Evolutionary conservation across 2,329 filamentous ascomycete genomes (phyloP).

Genomic region (Ciborinia camelliae): DNA sequence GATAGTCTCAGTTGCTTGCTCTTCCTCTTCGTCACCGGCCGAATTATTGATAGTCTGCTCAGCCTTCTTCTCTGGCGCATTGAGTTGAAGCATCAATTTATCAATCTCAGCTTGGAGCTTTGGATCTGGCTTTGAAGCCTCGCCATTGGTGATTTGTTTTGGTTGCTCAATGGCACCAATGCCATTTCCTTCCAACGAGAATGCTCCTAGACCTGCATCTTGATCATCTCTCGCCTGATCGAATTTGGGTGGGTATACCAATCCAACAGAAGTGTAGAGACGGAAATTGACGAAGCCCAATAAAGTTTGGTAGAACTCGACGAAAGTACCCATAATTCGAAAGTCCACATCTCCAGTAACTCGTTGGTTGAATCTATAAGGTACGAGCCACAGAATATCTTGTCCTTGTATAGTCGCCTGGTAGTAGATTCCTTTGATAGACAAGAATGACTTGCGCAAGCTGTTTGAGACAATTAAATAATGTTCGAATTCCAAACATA

Average conservation of each 20-base stretch:
- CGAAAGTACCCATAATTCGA: constrained; percentile 97
- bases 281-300: constrained; percentile 95
- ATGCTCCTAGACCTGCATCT: constrained; percentile 85
- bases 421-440: constrained; percentile 99
- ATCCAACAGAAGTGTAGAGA: constrained; percentile 83
- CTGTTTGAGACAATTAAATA: constrained; percentile 92
- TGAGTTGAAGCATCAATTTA: constrained; percentile 66
- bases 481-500: constrained; percentile 95
- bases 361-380: constrained; percentile 96
- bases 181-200: constrained; percentile 78
- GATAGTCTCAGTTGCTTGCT: constrained; percentile 60
- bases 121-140: constrained; percentile 54
- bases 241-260: constrained; percentile 96
- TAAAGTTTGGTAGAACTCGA: constrained; percentile 97
- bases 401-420: constrained; percentile 96
- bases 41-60: constrained; percentile 42
- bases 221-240: constrained; percentile 82
- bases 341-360: constrained; percentile 95
- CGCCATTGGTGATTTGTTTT: constrained; percentile 51
- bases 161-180: constrained; percentile 51
- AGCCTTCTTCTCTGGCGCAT: constrained; percentile 48
- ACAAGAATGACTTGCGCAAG: constrained; percentile 92
- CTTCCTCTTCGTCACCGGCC: constrained; percentile 41
- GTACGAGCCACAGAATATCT: constrained; percentile 94
- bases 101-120: constrained; percentile 63